Base-by-base conservation (phyloP, 345 rosid genomes). In the Brassica rapa region DNA sequence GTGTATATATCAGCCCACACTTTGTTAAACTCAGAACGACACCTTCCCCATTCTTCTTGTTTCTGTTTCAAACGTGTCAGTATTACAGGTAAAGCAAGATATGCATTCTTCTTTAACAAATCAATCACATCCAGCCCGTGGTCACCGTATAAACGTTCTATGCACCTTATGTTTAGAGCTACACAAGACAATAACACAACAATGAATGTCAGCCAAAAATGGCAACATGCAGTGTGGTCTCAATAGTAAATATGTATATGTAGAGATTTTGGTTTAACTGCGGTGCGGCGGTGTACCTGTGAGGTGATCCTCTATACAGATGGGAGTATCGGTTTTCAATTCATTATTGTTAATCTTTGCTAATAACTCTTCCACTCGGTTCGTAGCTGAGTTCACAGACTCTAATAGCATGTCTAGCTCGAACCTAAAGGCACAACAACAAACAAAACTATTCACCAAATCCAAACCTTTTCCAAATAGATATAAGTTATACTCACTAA, bases 401-500 rank as follows among this genome's bases (percentile, higher is more conserved):
- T 53, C 60, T 53, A 53, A 53, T 53, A 53, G 60, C 60, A 53
- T 53, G 60, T 53, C 60, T 16, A 53, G 60, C 60, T 53, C 60
- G 24, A 53, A 53, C 24, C 60, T 53, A 53, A 53, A n/a, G 2
- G 11, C 60, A 7, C 10, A 53, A 51, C 56, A 51, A 51, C 24
- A 53, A 53, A 51, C 8, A n/a, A 15, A 51, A n/a, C 5, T 53
- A 6, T 53, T 53, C 60, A 53, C 24, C 60, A 53, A 16, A 53
- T 53, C 60, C 9, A 6, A 16, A 53, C 4, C 2, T 15, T 53
- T 15, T 9, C 60, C 5, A 49, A n/a, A 43, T 43, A 12, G 1
- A 49, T 49, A 14, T 6, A 53, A 53, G 9, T 53, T 15, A 53
- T 27, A 53, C 0, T 6, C 60, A 16, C 57, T 51, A 14, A 53